A percentile compares a stretch with the other conserved stretches of the same genome.
These are phyloP conservation scores for Nemania diffusa DNA, from an alignment of 2,329 filamentous ascomycete genomes.

Conservation along the genomic window DNA sequence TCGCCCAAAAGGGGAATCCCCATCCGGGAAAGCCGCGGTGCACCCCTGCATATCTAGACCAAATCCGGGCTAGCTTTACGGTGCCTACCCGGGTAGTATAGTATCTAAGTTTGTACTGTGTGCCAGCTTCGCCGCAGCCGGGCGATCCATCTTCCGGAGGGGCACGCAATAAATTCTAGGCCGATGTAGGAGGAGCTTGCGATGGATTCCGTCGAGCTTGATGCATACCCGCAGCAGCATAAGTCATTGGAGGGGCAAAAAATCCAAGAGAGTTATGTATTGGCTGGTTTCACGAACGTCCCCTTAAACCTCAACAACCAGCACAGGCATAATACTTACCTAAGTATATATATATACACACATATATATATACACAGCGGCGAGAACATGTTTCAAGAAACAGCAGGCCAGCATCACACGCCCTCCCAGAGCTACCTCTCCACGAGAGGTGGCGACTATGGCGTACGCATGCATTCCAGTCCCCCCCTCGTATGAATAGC, in stretches of 20 bases:
- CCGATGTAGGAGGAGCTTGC: conserved; percentile 31
- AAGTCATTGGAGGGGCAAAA: conserved; percentile 20
- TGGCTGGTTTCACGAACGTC: no score
- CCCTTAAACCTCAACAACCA: not conserved
- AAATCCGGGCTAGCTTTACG: not conserved
- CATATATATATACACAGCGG: not conserved
- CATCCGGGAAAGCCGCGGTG: conserved; percentile 4
- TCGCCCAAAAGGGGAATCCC: conserved; percentile 12
- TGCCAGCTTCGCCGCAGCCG: not conserved
- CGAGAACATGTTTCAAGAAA: conserved; percentile 32
- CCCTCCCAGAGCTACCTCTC: conserved; percentile 36
- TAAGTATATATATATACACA: not conserved
- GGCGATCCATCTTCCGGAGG: conserved; percentile 31
- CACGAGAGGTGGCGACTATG: conserved; percentile 36
- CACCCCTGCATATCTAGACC: not conserved
- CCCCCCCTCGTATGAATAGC: not conserved
- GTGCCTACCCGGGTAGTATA: not conserved
- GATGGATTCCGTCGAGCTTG: not conserved
- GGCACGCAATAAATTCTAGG: conserved; percentile 4
- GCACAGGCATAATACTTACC: not conserved
- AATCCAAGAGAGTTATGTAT: not conserved
- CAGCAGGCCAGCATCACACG: conserved; percentile 30
- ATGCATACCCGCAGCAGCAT: no score
- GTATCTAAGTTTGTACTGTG: not conserved
- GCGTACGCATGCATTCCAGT: conserved; percentile 24